Evolutionary conservation across 202 grass and related monocot species (phyloP), one percentile per base, ranked within the genome.

Genomic region (Zoysia matrella): DNA sequence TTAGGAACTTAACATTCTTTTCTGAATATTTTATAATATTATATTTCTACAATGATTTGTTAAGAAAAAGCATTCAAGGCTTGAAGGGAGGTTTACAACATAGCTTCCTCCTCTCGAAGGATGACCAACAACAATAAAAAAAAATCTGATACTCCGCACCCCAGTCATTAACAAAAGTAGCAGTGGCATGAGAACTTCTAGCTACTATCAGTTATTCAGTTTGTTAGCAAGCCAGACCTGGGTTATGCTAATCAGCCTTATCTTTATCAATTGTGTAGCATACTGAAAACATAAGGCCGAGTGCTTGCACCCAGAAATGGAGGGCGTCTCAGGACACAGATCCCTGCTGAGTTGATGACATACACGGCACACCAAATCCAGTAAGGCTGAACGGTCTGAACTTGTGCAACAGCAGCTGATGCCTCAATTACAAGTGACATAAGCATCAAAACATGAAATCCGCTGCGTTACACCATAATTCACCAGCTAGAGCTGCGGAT

Each of bases 1-100:
- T 45, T 67, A 56, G 39, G 22, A 69, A 76, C 67, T 60, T 11
- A 12, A 49, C 63, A 56, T 66, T 42, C 18, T 71, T 86, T 73
- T 22, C 11, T 5, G 41, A 18, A 83, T 0, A 46, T 45, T 36
- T 36, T 36, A 51, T 2, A 40, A 36, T 36, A 36, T 36, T 2
- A 11, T 70, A 42, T 2, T 62, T 57, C 11, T 48, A 72, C 10
- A 67, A 15, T 55, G 36, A 49, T 52, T 13, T 69, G 43, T 14
- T 48, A 41, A 8, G 30, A 36, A 11, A 7, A 3, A 1, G 15
- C 11, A 11, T 51, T 61, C 1, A 52, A 8, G 9, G 66, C 66
- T 12, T 3, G 39, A 79, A 41, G 40, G 60, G 13, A 14, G 42
- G 3, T 75, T 60, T 0, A 14, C 14, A 66, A 72, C 7, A 47